Conservation (phyloP, 192 early-diverging fungal species). For the Dissophora ornata region DNA sequence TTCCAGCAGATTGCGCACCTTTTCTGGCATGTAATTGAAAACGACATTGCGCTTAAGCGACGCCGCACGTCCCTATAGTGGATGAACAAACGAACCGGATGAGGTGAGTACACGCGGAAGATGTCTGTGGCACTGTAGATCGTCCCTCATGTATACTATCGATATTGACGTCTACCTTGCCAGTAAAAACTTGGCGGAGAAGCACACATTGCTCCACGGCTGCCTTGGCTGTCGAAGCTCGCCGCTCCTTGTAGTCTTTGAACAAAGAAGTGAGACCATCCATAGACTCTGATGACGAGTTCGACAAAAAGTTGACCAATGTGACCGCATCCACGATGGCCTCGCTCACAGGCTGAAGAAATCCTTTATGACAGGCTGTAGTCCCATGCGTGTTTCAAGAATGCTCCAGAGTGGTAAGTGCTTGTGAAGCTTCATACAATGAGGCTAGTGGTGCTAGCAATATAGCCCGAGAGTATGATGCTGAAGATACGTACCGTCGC, state of each 20-base stretch:
- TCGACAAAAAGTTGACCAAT: conserved; percentile 37
- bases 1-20: conserved; percentile 32
- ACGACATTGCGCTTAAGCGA: conserved; percentile 44
- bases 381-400: background rate
- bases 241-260: conserved; percentile 36
- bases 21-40: conserved; percentile 53
- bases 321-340: conserved; percentile 45
- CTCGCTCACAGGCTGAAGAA: conserved; percentile 44
- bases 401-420: background rate
- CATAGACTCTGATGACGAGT: conserved; percentile 2
- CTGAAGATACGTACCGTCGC: conserved; percentile 43
- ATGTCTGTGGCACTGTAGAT: too few relatives aligned
- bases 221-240: conserved; percentile 25
- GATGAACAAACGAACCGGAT: background rate
- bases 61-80: conserved; percentile 31
- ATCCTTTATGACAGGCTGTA: conserved; percentile 36
- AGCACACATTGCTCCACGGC: conserved; percentile 39
- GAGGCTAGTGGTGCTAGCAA: too few relatives aligned
- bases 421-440: too few relatives aligned
- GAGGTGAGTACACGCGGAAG: too few relatives aligned
- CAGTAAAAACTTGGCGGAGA: conserved; percentile 37
- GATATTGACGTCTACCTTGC: conserved; percentile 21
- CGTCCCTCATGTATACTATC: too few relatives aligned
- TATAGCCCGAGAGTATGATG: too few relatives aligned
- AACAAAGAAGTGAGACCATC: conserved; percentile 19